Conservation (phyloP, 257 asterid species). For the Nicotiana tabacum region DNA sequence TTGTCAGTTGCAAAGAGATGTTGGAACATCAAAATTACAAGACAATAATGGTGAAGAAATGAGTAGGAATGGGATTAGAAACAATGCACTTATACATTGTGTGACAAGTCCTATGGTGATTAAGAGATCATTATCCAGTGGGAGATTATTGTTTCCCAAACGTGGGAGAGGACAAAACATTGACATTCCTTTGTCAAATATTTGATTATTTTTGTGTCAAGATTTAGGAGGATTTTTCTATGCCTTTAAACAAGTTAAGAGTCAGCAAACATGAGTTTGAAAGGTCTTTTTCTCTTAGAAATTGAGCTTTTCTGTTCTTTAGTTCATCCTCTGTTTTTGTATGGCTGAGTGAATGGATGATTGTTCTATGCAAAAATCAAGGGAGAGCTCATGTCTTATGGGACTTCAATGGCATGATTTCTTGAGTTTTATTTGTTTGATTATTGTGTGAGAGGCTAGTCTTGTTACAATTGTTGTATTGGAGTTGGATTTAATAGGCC, state of each 20-base stretch:
- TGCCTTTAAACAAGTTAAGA: not conserved
- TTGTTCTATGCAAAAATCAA: not conserved
- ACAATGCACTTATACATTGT: not conserved
- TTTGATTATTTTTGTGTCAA: not conserved
- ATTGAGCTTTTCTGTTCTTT: not conserved
- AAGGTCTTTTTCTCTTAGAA: not conserved
- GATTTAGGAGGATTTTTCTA: not conserved
- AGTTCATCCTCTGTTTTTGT: not conserved
- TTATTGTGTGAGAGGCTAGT: not conserved
- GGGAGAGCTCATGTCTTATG: not conserved
- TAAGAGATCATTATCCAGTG: slow-evolving; percentile 14
- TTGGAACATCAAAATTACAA: slow-evolving; percentile 10
- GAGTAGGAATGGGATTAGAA: not conserved
- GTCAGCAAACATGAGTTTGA: not conserved
- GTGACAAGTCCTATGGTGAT: slow-evolving; percentile 4
- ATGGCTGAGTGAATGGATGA: not conserved
- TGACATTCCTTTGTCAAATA: not conserved
- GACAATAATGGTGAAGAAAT: slow-evolving; percentile 9
- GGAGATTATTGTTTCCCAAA: slow-evolving; percentile 12
- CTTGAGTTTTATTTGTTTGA: not conserved
- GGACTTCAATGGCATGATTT: not conserved
- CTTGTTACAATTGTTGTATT: not conserved
- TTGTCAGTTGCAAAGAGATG: not conserved
- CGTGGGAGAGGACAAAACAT: not conserved
- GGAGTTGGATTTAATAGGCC: not conserved